phyloP scores from a whole-genome alignment of 2,329 filamentous ascomycete genomes.

The Colletotrichum trifolii region DNA sequence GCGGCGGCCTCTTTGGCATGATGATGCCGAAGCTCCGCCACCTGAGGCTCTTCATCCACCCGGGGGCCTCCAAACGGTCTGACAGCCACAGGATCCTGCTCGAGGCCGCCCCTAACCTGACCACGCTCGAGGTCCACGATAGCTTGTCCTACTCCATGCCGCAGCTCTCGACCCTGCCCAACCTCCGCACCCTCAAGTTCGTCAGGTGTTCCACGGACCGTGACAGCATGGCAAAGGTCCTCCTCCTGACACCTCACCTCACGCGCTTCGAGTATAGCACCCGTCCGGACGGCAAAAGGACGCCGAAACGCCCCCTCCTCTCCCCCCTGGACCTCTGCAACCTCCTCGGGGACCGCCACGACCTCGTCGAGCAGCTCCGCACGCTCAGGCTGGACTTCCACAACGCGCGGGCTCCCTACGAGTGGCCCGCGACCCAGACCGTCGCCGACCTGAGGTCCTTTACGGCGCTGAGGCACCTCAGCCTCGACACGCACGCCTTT shows the following conservation, averaged over 20 bases:
- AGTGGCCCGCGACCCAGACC: neutral
- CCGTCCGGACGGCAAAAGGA: neutral
- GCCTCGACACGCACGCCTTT: slow-evolving; percentile 9
- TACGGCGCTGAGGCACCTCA: neutral
- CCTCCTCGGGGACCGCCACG: slow-evolving; percentile 9
- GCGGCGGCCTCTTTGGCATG: neutral
- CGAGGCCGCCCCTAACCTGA: neutral
- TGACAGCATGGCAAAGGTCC: neutral
- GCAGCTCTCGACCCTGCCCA: neutral
- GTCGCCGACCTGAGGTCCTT: neutral
- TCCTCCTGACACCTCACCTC: slow-evolving; percentile 4
- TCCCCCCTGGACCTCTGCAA: slow-evolving; percentile 7
- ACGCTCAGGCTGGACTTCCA: slow-evolving; percentile 1
- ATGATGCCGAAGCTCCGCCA: neutral
- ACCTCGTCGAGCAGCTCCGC: slow-evolving; percentile 1
- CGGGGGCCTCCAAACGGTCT: neutral
- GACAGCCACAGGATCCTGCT: neutral
- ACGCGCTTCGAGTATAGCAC: slow-evolving; percentile 2
- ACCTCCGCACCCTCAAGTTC: neutral
- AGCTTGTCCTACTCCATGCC: neutral
- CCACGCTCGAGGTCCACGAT: slow-evolving; percentile 3
- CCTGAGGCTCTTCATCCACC: neutral
- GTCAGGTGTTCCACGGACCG: slow-evolving; percentile 1
- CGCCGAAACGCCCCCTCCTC: neutral
- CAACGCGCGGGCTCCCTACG: neutral